phyloP scores from a whole-genome alignment of 352 stramenopile species.

The Blastocystis sp. region DNA sequence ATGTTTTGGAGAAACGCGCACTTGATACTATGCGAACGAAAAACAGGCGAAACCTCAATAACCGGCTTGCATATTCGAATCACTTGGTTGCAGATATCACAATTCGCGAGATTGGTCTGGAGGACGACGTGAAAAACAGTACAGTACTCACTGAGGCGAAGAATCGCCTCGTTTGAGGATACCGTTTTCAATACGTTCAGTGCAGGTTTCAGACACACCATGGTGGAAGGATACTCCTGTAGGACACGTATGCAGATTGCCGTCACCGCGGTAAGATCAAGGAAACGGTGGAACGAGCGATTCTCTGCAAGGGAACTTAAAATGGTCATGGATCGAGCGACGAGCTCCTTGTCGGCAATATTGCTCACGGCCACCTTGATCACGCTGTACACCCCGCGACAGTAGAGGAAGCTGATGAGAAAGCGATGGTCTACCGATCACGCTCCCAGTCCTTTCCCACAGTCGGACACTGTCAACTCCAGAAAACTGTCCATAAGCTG shows the following conservation, averaged over 20 bases:
- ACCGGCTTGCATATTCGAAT: not conserved
- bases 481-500: not conserved
- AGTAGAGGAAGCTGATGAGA: not conserved
- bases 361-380: not conserved
- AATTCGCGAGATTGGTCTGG: not conserved
- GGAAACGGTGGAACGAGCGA: not conserved
- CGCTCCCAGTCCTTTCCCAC: not conserved
- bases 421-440: not conserved
- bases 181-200: not conserved
- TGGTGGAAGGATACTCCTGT: not conserved
- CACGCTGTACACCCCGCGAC: not conserved
- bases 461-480: not conserved
- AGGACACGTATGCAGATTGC: not conserved
- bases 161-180: not conserved
- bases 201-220: not conserved
- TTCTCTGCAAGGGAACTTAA: not conserved
- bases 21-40: constrained; percentile 1
- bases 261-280: not conserved
- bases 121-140: not conserved
- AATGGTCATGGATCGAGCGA: not conserved
- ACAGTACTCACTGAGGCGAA: not conserved
- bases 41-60: not conserved
- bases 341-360: not conserved
- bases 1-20: not conserved
- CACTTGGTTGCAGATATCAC: not conserved